These are phyloP conservation scores for Dictyostelium firmibasis DNA, from an alignment of 78 protist genomes.

Conservation along the genomic window DNA sequence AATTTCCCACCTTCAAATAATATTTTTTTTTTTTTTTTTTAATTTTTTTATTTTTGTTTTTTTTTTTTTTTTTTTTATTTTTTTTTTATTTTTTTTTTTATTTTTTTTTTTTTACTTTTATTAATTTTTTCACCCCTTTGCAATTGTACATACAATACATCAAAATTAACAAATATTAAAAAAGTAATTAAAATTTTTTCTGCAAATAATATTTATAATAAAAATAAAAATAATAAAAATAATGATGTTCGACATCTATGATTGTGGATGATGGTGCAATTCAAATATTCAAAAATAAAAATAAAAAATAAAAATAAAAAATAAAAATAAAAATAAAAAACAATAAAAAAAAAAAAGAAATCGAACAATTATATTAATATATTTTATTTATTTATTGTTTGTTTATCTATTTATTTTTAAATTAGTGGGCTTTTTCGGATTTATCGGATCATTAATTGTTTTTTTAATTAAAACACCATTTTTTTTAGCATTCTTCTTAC, in stretches of 20 bases:
- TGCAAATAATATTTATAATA: background rate
- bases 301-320: too few species aligned
- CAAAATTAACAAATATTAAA: background rate
- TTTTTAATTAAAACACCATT: constrained; percentile 48
- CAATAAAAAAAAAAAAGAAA: background rate
- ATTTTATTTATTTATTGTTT: background rate
- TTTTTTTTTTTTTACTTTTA: too few species aligned
- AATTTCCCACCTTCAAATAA: too few species aligned
- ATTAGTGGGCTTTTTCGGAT: constrained; percentile 55
- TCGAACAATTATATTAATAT: background rate
- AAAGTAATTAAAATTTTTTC: background rate
- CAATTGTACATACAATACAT: background rate
- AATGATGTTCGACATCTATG: background rate
- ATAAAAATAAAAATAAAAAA: too few species aligned
- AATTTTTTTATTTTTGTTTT: too few species aligned
- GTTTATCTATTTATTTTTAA: background rate
- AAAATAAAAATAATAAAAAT: background rate
- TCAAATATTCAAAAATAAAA: too few species aligned
- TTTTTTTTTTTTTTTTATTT: too few species aligned
- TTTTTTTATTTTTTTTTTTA: too few species aligned
- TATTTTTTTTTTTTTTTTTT: too few species aligned
- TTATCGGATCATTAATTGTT: constrained; percentile 25
- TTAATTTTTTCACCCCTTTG: background rate
- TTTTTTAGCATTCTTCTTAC: background rate
- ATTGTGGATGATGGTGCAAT: background rate